These are phyloP conservation scores for Globisporangium paroecandrum DNA, from an alignment of 352 stramenopile species.

Conservation along the genomic window DNA sequence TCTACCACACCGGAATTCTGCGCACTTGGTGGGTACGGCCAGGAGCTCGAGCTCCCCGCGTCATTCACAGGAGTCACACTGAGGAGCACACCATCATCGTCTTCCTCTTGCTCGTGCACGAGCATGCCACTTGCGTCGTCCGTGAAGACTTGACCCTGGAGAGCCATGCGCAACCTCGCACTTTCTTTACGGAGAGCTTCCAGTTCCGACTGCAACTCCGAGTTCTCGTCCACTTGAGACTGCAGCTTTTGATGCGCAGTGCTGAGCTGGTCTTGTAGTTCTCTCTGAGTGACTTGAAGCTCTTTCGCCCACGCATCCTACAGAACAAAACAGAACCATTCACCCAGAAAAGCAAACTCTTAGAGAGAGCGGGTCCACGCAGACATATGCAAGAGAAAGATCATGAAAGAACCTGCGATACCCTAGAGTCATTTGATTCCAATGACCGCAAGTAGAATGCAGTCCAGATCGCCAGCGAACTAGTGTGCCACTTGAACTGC, in stretches of 20 bases:
- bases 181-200: slow-evolving; percentile 67
- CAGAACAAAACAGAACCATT: slow-evolving; percentile 9
- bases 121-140: slow-evolving; percentile 55
- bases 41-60: slow-evolving; percentile 2
- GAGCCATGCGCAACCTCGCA: slow-evolving; percentile 41
- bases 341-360: background rate
- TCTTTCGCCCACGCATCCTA: slow-evolving; percentile 85
- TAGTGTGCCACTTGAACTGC: slow-evolving; percentile 86
- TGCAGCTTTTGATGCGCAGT: slow-evolving; percentile 65
- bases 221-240: slow-evolving; percentile 69
- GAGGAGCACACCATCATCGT: slow-evolving; percentile 71
- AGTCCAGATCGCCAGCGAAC: slow-evolving; percentile 76
- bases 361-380: background rate
- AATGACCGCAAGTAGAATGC: slow-evolving; percentile 82
- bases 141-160: slow-evolving; percentile 78
- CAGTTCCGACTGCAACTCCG: slow-evolving; percentile 63
- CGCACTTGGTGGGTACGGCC: background rate
- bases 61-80: slow-evolving; percentile 57
- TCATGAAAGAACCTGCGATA: slow-evolving; percentile 56
- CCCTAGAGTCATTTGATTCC: slow-evolving; percentile 75
- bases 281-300: slow-evolving; percentile 72
- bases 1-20: background rate
- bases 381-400: slow-evolving; percentile 1
- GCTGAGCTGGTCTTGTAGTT: slow-evolving; percentile 66
- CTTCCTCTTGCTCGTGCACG: slow-evolving; percentile 73